Evolutionary conservation across 2,329 filamentous ascomycete species (phyloP), one percentile per base, ranked within the genome.

Genomic region (Cladosporium halotolerans): DNA sequence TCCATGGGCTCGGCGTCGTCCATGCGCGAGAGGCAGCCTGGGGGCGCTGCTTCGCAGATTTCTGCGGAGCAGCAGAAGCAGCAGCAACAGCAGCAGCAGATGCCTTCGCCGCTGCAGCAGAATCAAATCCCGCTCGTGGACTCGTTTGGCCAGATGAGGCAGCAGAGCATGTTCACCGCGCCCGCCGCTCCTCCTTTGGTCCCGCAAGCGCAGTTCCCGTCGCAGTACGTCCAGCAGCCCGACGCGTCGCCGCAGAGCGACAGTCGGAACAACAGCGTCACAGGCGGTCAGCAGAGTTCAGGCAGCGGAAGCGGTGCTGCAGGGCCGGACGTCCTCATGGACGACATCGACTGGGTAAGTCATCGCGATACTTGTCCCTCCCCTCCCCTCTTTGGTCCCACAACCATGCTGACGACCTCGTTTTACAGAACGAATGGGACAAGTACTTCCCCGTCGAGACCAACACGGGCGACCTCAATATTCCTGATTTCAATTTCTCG

Each of bases 281-380:
- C 46, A 8, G 33, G 18, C 16, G 48, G 48, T 2, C 45, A 39
- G 11, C 45, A 32, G n/a, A 23, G 42, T 38, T 41, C 45, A 41
- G 43, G 57, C 23, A 43, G 49, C 8, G 48, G 18, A 44, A 2
- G 52, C 23, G 57, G 46, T 49, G 60, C 49, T 44, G 62, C 57
- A 59, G 64, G 51, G 55, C 65, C 59, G 52, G 69, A 70, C 54
- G 59, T 63, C 23, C 58, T 64, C 3, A 70, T 74, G 66, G 63
- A 81, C 39, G 79, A 81, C 53, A 80, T 86, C 58, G 82, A 87
- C 60, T 86, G 83, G 83, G 83, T 85, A 69, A 71, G 80, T 74
- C 3, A 16, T 39, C 36, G 4, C 3, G n/a, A 57, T 32, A 31
- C 13, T 32, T 10, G 16, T 32, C 33, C 14, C 13, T 7, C 45